Conservation (phyloP, 345 rosid genomes). For the Lepidium didymum region DNA sequence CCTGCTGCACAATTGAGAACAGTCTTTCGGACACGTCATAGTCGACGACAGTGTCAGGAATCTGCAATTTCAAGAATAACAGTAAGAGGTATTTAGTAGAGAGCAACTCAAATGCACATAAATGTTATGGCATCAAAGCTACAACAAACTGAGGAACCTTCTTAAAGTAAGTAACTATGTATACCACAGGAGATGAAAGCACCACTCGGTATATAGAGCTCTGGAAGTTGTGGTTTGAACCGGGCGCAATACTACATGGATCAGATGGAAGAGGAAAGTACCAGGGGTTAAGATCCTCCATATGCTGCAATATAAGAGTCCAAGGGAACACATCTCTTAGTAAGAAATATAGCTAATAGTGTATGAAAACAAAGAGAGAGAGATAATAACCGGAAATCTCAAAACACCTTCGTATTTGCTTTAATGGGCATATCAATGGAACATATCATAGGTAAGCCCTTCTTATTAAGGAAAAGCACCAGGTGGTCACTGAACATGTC, state of each 20-base stretch:
- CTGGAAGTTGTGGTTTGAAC: conserved; percentile 75
- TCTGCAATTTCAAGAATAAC: conserved; percentile 39
- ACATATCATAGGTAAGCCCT: conserved; percentile 53
- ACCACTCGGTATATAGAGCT: conserved; percentile 60
- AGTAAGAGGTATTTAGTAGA: background rate
- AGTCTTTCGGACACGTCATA: conserved; percentile 57
- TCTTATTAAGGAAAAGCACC: conserved; percentile 57
- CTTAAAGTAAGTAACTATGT: conserved; percentile 16
- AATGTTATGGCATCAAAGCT: conserved; percentile 1
- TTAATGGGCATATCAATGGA: conserved; percentile 63
- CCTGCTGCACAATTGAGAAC: conserved; percentile 60
- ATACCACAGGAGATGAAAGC: conserved; percentile 93
- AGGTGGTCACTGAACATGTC: conserved; percentile 69
- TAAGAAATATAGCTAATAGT: background rate
- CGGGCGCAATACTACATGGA: conserved; percentile 53
- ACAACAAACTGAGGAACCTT: background rate
- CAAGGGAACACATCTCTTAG: background rate
- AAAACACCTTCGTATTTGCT: conserved; percentile 38
- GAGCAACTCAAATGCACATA: background rate
- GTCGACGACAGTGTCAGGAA: conserved; percentile 79
- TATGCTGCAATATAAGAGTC: background rate
- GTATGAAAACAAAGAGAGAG: background rate
- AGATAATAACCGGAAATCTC: background rate
- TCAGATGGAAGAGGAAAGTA: conserved; percentile 70
- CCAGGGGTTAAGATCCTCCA: conserved; percentile 69